A percentile compares a stretch with the other conserved stretches of the same genome.
Conservation (phyloP, 495 filamentous ascomycete genomes). For the Xylaria intraflava region DNA sequence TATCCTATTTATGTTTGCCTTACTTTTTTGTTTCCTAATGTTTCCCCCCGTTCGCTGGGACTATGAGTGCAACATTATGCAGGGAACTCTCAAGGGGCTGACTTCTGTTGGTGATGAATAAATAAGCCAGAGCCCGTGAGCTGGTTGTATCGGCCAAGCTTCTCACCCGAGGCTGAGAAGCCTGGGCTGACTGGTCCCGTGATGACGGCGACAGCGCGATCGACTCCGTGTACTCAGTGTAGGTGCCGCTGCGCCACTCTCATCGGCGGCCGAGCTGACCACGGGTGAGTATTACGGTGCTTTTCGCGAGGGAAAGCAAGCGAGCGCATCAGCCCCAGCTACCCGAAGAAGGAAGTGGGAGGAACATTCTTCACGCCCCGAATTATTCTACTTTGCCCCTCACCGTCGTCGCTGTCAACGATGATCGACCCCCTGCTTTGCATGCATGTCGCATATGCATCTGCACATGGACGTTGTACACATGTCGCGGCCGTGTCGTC, state of each 20-base stretch:
- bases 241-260: conserved; percentile 6
- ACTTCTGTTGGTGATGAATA: too few species aligned
- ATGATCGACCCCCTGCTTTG: background rate
- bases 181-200: background rate
- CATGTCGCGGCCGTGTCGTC: background rate
- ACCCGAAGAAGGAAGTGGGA: conserved; percentile 3
- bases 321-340: background rate
- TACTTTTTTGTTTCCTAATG: too few species aligned
- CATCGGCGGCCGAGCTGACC: too few species aligned
- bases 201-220: background rate
- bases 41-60: too few species aligned
- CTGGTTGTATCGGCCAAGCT: too few species aligned
- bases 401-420: background rate
- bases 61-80: too few species aligned
- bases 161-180: too few species aligned
- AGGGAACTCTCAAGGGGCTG: too few species aligned
- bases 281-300: background rate
- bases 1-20: too few species aligned
- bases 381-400: background rate
- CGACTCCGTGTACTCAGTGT: too few species aligned
- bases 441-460: conserved; percentile 1
- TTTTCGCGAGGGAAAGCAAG: conserved; percentile 1
- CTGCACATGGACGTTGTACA: background rate
- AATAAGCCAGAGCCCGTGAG: too few species aligned
- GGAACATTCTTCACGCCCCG: background rate